phyloP scores from a whole-genome alignment of 352 stramenopile species.

The Thraustotheca clavata region DNA sequence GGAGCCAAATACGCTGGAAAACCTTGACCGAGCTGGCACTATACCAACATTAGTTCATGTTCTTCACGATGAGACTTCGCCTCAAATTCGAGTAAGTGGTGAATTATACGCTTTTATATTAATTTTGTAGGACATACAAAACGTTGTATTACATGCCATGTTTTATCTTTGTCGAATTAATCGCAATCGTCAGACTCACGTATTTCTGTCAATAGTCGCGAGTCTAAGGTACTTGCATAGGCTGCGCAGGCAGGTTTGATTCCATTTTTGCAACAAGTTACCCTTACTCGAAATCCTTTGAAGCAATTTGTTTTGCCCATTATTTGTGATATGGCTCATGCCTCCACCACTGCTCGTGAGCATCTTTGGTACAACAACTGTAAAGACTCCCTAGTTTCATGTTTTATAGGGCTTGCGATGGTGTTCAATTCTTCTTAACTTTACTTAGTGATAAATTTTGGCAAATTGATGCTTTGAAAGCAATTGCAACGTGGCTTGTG shows the following conservation, averaged over 20 bases:
- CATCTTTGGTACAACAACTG: slow-evolving; percentile 56
- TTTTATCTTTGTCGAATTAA: slow-evolving; percentile 92
- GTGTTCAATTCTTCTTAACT: slow-evolving; percentile 79
- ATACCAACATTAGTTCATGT: slow-evolving; percentile 79
- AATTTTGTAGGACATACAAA: slow-evolving; percentile 76
- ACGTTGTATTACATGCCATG: slow-evolving; percentile 87
- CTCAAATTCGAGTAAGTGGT: slow-evolving; percentile 16
- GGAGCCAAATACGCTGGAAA: slow-evolving; percentile 85
- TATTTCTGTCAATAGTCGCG: not conserved
- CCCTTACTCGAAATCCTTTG: slow-evolving; percentile 69
- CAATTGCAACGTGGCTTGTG: slow-evolving; percentile 76
- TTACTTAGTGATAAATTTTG: slow-evolving; percentile 85
- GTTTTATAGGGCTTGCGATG: slow-evolving; percentile 41
- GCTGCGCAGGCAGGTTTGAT: slow-evolving; percentile 85
- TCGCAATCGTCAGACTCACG: slow-evolving; percentile 76
- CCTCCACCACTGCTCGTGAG: slow-evolving; percentile 68
- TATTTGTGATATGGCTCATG: slow-evolving; percentile 87
- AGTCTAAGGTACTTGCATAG: slow-evolving; percentile 17
- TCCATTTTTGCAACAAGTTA: slow-evolving; percentile 83
- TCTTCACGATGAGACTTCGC: slow-evolving; percentile 36
- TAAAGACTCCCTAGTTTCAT: not conserved
- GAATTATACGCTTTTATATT: not conserved
- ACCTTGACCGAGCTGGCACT: slow-evolving; percentile 78
- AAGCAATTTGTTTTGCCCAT: slow-evolving; percentile 91
- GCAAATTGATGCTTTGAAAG: slow-evolving; percentile 85